These are phyloP conservation scores for Ganoderma lingzhi DNA, from an alignment of 1,284 basidiomycete genomes.

Conservation along the genomic window DNA sequence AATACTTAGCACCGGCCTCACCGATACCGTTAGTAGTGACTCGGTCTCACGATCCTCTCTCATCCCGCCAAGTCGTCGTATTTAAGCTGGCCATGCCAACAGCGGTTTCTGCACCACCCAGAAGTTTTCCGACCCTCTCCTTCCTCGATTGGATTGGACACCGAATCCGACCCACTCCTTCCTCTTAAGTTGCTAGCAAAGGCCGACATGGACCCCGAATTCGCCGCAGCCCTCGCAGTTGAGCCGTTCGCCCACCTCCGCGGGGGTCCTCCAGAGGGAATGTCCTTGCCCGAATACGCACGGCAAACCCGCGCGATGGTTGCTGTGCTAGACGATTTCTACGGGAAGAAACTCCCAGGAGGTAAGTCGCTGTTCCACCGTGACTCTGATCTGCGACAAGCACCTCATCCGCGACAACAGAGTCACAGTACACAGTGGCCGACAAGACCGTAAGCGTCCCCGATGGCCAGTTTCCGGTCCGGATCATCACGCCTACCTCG, in stretches of 20 bases:
- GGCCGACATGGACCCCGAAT: background rate
- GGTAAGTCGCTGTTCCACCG: background rate
- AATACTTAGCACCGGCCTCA: background rate
- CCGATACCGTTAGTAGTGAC: background rate
- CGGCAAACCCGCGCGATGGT: background rate
- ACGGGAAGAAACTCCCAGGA: background rate
- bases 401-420: background rate
- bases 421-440: background rate
- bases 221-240: background rate
- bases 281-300: background rate
- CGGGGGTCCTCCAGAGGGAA: background rate
- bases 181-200: background rate
- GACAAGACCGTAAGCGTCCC: slow-evolving; percentile 5
- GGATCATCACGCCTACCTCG: slow-evolving; percentile 7
- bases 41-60: background rate
- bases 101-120: background rate
- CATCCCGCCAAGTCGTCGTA: background rate
- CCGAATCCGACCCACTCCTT: background rate
- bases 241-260: background rate
- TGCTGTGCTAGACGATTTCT: background rate
- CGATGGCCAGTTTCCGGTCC: slow-evolving; percentile 12
- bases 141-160: background rate
- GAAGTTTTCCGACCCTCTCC: background rate
- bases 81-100: background rate
- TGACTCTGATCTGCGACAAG: background rate